Conservation (phyloP, 2,329 filamentous ascomycete species). For the Plenodomus lindquistii region DNA sequence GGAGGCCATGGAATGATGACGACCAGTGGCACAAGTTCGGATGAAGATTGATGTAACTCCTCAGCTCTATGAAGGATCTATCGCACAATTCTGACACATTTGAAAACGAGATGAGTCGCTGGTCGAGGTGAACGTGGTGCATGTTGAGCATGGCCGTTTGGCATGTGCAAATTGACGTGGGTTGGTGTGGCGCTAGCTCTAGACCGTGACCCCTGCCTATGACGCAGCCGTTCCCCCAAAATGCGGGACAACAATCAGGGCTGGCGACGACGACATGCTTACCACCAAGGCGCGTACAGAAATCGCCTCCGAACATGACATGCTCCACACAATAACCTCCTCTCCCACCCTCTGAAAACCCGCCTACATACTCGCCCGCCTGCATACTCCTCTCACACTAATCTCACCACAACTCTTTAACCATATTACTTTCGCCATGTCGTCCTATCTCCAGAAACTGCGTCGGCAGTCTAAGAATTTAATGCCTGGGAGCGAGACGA, state of each 20-base stretch:
- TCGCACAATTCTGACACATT: neutral
- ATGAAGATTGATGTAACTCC: no score
- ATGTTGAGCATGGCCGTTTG: neutral
- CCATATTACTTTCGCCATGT: slow-evolving; percentile 17
- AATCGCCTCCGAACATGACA: slow-evolving; percentile 11
- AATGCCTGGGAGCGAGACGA: slow-evolving; percentile 17
- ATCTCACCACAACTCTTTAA: neutral
- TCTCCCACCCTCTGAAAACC: neutral
- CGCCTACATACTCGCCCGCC: neutral
- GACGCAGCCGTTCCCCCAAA: slow-evolving; percentile 26
- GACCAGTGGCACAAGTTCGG: no score
- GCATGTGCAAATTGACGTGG: neutral
- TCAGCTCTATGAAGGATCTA: no score
- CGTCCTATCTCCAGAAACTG: slow-evolving; percentile 40
- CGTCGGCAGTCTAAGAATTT: slow-evolving; percentile 39
- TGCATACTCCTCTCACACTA: neutral
- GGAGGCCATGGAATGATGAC: no score
- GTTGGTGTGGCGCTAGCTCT: slow-evolving; percentile 13
- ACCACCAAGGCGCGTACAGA: slow-evolving; percentile 18
- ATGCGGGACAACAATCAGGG: slow-evolving; percentile 24
- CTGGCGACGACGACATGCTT: slow-evolving; percentile 27
- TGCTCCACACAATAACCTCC: slow-evolving; percentile 3
- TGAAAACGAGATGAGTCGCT: neutral
- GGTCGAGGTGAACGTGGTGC: neutral
- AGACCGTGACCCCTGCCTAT: slow-evolving; percentile 27